A percentile compares a stretch with the other conserved stretches of the same genome.
phyloP scores from a whole-genome alignment of 768 basidiomycete species.

The Boletus rubescentipes region DNA sequence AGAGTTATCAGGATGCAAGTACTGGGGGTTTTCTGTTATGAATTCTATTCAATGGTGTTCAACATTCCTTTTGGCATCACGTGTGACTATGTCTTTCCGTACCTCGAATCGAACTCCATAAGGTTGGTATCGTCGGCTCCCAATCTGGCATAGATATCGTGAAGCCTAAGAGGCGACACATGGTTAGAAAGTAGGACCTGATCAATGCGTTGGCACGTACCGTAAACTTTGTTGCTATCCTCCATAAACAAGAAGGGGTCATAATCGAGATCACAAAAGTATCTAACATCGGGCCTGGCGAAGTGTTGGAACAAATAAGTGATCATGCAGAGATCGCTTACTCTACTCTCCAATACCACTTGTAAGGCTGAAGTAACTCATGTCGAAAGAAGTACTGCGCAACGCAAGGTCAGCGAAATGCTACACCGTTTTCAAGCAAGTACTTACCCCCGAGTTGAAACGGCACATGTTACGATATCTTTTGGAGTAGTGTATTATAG shows the following conservation, averaged over 20 bases:
- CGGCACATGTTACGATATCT: constrained; percentile 81
- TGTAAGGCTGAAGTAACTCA: constrained; percentile 49
- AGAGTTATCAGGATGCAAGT: constrained; percentile 55
- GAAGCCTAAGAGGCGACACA: constrained; percentile 40
- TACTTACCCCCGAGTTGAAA: constrained; percentile 64
- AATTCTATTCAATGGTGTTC: constrained; percentile 49
- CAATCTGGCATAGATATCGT: constrained; percentile 67
- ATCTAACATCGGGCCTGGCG: constrained; percentile 47
- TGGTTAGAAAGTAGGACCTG: background rate
- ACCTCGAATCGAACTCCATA: constrained; percentile 63
- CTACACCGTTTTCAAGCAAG: background rate
- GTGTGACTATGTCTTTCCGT: constrained; percentile 27
- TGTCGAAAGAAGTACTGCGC: constrained; percentile 56
- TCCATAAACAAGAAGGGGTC: constrained; percentile 59
- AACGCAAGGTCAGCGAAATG: constrained; percentile 7
- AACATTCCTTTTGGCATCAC: constrained; percentile 36
- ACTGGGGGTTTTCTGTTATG: constrained; percentile 50
- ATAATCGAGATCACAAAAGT: constrained; percentile 51
- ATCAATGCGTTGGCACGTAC: constrained; percentile 23
- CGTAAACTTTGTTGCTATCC: constrained; percentile 51
- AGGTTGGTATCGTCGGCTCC: constrained; percentile 57
- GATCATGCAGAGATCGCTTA: constrained; percentile 23
- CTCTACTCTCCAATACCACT: constrained; percentile 67
- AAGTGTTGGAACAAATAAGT: background rate
- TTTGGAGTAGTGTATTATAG: background rate